phyloP scores from a whole-genome alignment of 306 rosid genomes.

The Acacia melanoxylon region DNA sequence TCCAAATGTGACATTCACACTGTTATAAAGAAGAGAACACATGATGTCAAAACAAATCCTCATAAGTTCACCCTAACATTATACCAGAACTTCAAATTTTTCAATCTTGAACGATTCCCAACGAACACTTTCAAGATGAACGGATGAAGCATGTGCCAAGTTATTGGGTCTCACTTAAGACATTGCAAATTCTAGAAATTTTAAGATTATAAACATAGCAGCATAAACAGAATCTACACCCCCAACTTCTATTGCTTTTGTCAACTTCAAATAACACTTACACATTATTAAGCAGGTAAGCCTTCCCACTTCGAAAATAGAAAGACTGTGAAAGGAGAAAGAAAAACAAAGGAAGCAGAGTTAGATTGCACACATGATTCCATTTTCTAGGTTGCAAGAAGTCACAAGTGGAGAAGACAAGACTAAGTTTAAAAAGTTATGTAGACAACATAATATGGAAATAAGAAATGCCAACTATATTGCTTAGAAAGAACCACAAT shows the following conservation, averaged over 20 bases:
- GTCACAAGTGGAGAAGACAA: not conserved
- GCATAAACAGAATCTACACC: not conserved
- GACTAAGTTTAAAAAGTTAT: not conserved
- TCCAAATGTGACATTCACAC: slow-evolving; percentile 66
- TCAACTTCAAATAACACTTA: slow-evolving; percentile 36
- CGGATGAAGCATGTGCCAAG: not conserved
- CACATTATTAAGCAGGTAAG: slow-evolving; percentile 72
- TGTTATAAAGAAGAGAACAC: slow-evolving; percentile 41
- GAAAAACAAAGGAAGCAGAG: slow-evolving; percentile 30
- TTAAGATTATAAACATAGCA: not conserved
- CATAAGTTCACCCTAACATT: not conserved
- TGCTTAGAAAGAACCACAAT: not conserved
- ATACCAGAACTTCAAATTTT: not conserved
- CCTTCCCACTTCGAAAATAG: slow-evolving; percentile 64
- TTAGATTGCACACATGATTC: slow-evolving; percentile 29
- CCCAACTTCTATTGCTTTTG: slow-evolving; percentile 17
- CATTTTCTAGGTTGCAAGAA: slow-evolving; percentile 8
- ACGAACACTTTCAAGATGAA: not conserved
- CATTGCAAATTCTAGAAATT: not conserved
- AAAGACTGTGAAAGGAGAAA: slow-evolving; percentile 51
- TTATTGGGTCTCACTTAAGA: not conserved
- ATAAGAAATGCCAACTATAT: slow-evolving; percentile 5
- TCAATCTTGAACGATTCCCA: not conserved
- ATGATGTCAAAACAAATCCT: slow-evolving; percentile 25
- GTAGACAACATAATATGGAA: not conserved